A percentile compares a stretch with the other conserved stretches of the same genome.
Evolutionary conservation across 2,329 filamentous ascomycete species (phyloP).

Genomic region (Leptodontidium sp.): DNA sequence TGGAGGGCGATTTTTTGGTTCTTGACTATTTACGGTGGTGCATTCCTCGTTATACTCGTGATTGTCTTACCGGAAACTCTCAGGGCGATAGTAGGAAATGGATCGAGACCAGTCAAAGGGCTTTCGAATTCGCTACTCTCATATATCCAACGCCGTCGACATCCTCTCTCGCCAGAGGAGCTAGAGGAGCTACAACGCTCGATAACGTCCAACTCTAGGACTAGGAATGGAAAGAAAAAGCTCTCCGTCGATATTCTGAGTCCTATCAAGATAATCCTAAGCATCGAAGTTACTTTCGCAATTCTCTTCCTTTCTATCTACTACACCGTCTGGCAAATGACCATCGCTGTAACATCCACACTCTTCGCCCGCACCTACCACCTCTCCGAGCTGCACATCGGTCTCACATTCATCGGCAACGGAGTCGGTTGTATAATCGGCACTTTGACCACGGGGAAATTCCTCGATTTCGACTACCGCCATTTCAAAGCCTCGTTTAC

Average conservation of each 20-base stretch:
- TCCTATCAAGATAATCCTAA: constrained; percentile 40
- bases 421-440: constrained; percentile 57
- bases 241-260: constrained; percentile 37
- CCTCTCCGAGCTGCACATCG: constrained; percentile 40
- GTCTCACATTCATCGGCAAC: constrained; percentile 49
- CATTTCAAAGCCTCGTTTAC: constrained; percentile 49
- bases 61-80: constrained; percentile 55
- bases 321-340: constrained; percentile 44
- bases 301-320: constrained; percentile 42
- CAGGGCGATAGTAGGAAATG: constrained; percentile 50
- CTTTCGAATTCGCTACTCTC: constrained; percentile 32
- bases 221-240: constrained; percentile 24
- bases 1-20: constrained; percentile 63
- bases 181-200: not conserved
- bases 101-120: constrained; percentile 37
- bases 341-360: constrained; percentile 40
- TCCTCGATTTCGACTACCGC: constrained; percentile 73
- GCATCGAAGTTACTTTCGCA: constrained; percentile 38
- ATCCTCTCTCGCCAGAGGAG: constrained; percentile 12
- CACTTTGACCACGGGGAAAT: constrained; percentile 57
- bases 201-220: constrained; percentile 17
- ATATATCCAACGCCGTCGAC: constrained; percentile 30
- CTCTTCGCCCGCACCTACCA: constrained; percentile 39
- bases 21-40: constrained; percentile 54
- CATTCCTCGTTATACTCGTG: constrained; percentile 49